Conservation (phyloP, 148 eudicot genomes). For the Camellia sinensis region DNA sequence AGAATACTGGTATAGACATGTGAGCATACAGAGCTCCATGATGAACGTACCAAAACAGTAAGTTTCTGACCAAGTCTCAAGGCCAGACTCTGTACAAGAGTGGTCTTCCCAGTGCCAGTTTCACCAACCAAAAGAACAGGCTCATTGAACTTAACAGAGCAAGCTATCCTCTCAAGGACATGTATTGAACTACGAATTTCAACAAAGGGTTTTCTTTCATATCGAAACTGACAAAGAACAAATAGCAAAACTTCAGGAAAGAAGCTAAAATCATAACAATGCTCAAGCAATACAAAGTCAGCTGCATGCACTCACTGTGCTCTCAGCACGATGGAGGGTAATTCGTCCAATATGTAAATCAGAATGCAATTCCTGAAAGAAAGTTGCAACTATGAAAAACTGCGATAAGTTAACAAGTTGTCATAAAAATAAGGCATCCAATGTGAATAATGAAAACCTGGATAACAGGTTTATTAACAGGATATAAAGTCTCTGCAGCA, state of each 20-base stretch:
- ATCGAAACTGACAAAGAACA: conserved; percentile 31
- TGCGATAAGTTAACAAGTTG: neutral
- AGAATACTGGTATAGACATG: neutral
- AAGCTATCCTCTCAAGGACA: conserved; percentile 84
- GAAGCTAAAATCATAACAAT: conserved; percentile 7
- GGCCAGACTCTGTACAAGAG: conserved; percentile 89
- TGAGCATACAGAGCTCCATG: neutral
- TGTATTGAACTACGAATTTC: conserved; percentile 70
- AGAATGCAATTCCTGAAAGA: conserved; percentile 54
- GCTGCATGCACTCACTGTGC: conserved; percentile 40
- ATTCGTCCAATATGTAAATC: conserved; percentile 69
- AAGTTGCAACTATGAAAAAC: conserved; percentile 18
- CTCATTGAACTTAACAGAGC: conserved; percentile 80
- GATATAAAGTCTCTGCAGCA: conserved; percentile 43
- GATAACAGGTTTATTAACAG: conserved; percentile 63
- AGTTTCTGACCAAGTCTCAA: conserved; percentile 79
- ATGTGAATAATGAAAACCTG: conserved; percentile 40
- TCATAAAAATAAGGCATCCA: neutral
- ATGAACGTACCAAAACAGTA: conserved; percentile 81
- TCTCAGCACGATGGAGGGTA: conserved; percentile 41
- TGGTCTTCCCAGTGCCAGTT: conserved; percentile 99
- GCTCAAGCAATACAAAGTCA: conserved; percentile 5
- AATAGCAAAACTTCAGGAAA: neutral
- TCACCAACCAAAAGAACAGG: conserved; percentile 97
- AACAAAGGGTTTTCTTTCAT: conserved; percentile 62